A percentile compares a stretch with the other conserved stretches of the same genome.
These are phyloP conservation scores for Lachnellula subtilissima DNA, from an alignment of 2,329 filamentous ascomycete genomes.

Conservation along the genomic window DNA sequence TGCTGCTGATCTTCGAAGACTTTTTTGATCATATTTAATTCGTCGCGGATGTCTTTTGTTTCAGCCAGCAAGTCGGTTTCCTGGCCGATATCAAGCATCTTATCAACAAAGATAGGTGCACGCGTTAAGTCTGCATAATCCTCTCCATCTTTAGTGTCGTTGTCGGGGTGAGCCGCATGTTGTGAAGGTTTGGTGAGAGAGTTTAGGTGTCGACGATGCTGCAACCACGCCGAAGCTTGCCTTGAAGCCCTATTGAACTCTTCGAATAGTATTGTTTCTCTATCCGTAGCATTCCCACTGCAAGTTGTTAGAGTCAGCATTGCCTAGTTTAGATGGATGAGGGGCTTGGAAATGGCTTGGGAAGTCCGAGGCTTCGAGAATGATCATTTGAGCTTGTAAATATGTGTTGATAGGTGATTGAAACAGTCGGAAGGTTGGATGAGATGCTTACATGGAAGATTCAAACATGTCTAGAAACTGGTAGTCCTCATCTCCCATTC, in stretches of 20 bases:
- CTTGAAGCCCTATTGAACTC: conserved; percentile 24
- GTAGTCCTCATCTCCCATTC: conserved; percentile 25
- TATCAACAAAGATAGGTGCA: conserved; percentile 25
- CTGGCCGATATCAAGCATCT: conserved; percentile 37
- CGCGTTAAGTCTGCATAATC: conserved; percentile 20
- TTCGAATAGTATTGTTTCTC: conserved; percentile 23
- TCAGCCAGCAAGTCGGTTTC: conserved; percentile 41
- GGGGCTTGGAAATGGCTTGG: too few species aligned
- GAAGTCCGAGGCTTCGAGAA: too few species aligned
- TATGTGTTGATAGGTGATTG: too few species aligned
- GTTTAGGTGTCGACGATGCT: conserved; percentile 17
- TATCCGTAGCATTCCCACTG: conserved; percentile 21
- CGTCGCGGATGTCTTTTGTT: conserved; percentile 44
- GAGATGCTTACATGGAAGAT: conserved; percentile 13
- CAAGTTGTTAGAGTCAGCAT: too few species aligned
- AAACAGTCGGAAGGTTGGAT: too few species aligned
- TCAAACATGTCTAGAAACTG: conserved; percentile 29
- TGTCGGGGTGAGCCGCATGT: neutral
- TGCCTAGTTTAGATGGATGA: too few species aligned
- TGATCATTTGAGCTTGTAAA: too few species aligned
- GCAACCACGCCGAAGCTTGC: conserved; percentile 24
- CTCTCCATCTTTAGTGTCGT: conserved; percentile 12
- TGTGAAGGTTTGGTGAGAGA: conserved; percentile 14
- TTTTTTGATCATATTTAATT: conserved; percentile 43
- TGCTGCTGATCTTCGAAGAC: conserved; percentile 33